Conservation (phyloP, 2,329 filamentous ascomycete species). For the Fusarium camptoceras region DNA sequence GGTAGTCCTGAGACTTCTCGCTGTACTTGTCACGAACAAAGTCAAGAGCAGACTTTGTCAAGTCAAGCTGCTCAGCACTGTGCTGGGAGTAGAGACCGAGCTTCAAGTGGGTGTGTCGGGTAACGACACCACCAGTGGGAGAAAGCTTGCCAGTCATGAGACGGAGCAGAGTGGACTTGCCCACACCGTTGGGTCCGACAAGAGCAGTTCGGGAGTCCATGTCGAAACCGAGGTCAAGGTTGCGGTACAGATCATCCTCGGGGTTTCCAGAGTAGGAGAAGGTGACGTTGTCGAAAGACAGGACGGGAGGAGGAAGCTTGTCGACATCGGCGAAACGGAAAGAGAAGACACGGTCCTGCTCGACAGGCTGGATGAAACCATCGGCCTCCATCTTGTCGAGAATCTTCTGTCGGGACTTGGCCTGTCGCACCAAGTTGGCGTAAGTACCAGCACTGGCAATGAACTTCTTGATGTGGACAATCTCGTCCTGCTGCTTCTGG, state of each 20-base stretch:
- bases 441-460: constrained; percentile 99
- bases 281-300: constrained; percentile 96
- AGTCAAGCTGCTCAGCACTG: constrained; percentile 96
- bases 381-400: constrained; percentile 99
- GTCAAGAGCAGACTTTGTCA: constrained; percentile 97
- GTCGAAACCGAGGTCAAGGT: constrained; percentile 98
- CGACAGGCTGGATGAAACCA: constrained; percentile 94
- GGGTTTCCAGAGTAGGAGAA: constrained; percentile 95
- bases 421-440: constrained; percentile 98
- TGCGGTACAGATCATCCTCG: constrained; percentile 93
- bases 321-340: constrained; percentile 99
- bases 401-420: constrained; percentile 99
- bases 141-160: constrained; percentile 97
- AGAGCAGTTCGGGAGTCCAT: constrained; percentile 99
- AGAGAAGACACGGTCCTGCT: constrained; percentile 87
- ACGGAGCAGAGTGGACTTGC: constrained; percentile 95
- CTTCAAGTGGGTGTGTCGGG: constrained; percentile 97
- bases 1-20: constrained; percentile 92
- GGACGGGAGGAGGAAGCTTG: constrained; percentile 96
- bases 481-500: constrained; percentile 98
- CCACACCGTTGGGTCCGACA: constrained; percentile 98
- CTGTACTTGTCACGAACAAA: constrained; percentile 97
- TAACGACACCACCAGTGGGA: constrained; percentile 83
- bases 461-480: constrained; percentile 99
- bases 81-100: constrained; percentile 98